Base-by-base conservation (phyloP, 176 grass and related monocot species). In the Pharus latifolius region DNA sequence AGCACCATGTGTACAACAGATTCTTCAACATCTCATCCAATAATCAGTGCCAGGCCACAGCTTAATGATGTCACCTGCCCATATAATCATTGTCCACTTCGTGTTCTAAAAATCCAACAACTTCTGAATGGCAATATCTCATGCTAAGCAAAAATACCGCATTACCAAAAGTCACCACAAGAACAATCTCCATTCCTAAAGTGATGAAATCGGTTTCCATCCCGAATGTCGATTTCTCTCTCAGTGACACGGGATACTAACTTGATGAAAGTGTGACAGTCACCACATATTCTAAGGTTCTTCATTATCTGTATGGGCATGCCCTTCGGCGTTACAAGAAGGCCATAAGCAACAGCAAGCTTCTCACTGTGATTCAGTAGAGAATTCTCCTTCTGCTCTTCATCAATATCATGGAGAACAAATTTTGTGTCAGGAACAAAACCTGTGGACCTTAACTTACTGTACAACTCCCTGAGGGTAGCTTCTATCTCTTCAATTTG, bases 121-220 rank as follows among this genome's bases (percentile, higher is more conserved):
- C 48, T 30, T 76, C 47, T 65, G 47, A 19, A 43, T 27, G 6
- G 3, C n/a, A 65, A 54, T 63, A 64, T 54, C 34, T 30, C 73
- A 54, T 65, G 32, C n/a, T n/a, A n/a, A n/a, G n/a, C n/a, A n/a
- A n/a, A n/a, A 51, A 72, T 14, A 63, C 17, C 35, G 4, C 32
- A 78, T 87, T 80, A 96, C 91, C 91, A 96, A 75, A 84, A 96
- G 49, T 96, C 91, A 77, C 80, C 83, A 65, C 91, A 96, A 20
- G 91, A 96, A 79, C 91, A 90, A 27, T 65, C 87, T 20, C 91
- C 91, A 20, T 96, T 79, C 31, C 79, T 82, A 74, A 96, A 90
- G 78, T 87, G 91, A 56, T 90, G 91, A 53, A 90, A 96, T 24
- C 87, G 71, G 50, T 96, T 96, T 31, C 88, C 88, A 60, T 96